Percentiles rank a stretch among this genome's conserved stretches.
These are phyloP conservation scores for Mycena sp. DNA, from an alignment of 1,284 basidiomycete species.

Conservation along the genomic window DNA sequence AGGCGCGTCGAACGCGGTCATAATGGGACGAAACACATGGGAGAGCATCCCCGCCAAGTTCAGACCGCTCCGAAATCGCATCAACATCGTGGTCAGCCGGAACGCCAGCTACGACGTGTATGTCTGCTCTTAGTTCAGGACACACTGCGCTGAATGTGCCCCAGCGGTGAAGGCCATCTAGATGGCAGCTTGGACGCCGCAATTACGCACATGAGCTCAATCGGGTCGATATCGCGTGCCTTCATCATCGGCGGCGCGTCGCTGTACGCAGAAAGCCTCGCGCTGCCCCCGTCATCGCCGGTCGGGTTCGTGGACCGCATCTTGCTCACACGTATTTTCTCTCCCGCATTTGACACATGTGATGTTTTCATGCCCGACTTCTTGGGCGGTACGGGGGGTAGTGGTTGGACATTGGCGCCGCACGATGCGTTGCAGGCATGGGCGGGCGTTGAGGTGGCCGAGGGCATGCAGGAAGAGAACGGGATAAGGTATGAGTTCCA, in stretches of 20 bases:
- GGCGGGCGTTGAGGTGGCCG: conserved; percentile 83
- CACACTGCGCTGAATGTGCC: background rate
- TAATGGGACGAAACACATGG: conserved; percentile 99
- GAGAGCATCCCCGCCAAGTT: conserved; percentile 94
- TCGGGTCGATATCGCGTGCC: conserved; percentile 38
- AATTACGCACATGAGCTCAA: conserved; percentile 19
- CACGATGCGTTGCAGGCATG: conserved; percentile 76
- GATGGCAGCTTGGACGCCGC: conserved; percentile 25
- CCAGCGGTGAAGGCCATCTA: conserved; percentile 15
- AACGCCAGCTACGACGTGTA: conserved; percentile 73
- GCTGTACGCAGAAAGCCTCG: conserved; percentile 80
- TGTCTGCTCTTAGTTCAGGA: conserved; percentile 39
- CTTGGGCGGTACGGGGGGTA: conserved; percentile 41
- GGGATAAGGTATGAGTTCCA: conserved; percentile 89
- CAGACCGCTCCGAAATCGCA: conserved; percentile 81
- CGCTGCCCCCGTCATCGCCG: conserved; percentile 45
- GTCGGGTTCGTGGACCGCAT: conserved; percentile 74
- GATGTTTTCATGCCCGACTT: conserved; percentile 91
- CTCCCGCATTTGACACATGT: conserved; percentile 81
- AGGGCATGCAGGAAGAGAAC: conserved; percentile 82
- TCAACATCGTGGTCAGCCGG: conserved; percentile 87
- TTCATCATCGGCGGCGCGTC: conserved; percentile 95
- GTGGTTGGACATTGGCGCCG: conserved; percentile 65
- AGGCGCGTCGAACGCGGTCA: conserved; percentile 76
- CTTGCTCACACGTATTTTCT: conserved; percentile 86